phyloP scores from a whole-genome alignment of 148 eudicot species.

The Persicaria tinctoria region DNA sequence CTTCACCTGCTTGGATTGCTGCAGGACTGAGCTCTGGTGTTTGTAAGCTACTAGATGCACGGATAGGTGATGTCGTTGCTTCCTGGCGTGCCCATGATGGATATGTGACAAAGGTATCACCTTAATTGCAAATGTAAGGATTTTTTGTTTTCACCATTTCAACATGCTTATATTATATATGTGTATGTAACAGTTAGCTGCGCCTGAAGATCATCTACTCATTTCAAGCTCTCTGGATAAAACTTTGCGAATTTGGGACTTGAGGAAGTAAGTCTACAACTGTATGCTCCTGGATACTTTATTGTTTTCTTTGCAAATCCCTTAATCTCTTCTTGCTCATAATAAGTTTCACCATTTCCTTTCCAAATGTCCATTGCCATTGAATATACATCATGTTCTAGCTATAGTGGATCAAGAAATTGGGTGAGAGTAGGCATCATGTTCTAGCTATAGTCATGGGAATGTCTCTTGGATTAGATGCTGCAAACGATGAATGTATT shows the following conservation, averaged over 20 bases:
- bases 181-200: slow-evolving; percentile 64
- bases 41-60: slow-evolving; percentile 75
- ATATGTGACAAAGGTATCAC: slow-evolving; percentile 77
- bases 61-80: slow-evolving; percentile 77
- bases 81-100: slow-evolving; percentile 99
- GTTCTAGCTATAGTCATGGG: not conserved
- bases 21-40: slow-evolving; percentile 85
- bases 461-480: not conserved
- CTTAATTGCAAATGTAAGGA: not conserved
- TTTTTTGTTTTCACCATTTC: slow-evolving; percentile 12
- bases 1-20: slow-evolving; percentile 79
- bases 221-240: slow-evolving; percentile 91
- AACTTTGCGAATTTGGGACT: slow-evolving; percentile 88
- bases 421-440: not conserved
- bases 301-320: not conserved
- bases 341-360: not conserved
- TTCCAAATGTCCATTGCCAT: not conserved
- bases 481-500: not conserved
- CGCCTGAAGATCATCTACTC: slow-evolving; percentile 75
- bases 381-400: not conserved
- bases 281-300: not conserved
- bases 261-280: slow-evolving; percentile 58
- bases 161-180: not conserved
- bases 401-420: not conserved
- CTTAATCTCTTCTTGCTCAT: not conserved